Evolutionary conservation across 805 yeast genomes (phyloP), one percentile per base, ranked within the genome.

Genomic region (Candida rishiriensis): DNA sequence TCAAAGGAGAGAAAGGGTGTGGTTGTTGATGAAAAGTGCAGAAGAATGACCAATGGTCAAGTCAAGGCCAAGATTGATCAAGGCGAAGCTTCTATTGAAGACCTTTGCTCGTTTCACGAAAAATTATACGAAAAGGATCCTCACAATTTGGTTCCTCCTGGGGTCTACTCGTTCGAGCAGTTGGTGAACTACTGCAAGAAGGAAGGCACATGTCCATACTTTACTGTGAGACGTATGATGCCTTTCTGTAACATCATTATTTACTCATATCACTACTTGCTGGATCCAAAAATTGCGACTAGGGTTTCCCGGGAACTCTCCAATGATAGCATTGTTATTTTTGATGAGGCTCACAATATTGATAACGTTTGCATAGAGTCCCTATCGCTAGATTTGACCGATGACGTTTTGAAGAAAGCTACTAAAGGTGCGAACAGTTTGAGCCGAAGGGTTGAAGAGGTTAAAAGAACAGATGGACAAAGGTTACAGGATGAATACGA

Each of bases 301-400:
- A 73, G 99, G 49, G 99, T 93, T 16, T 89, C 97, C 5, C 79
- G 76, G 50, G 98, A 93, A 59, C 75, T 93, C 40, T 86, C 96
- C 15, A 88, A 89, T 53, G 98, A 93, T 59, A 78, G 95, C 43
- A 93, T 93, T 47, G 85, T 93, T 49, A 95, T 93, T 34, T 93
- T 93, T 61, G 99, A 93, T 68, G 99, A 93, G 69, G 99, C 99
- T 39, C 99, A 93, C 65, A 93, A 93, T 67, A 93, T 93, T 44
- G 99, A 93, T 73, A 93, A 93, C 72, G 99, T 93, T 45, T 93
- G 99, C 70, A 93, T 93, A 46, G 99, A 93, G 64, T 87, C 98
- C 0, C 66, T 93, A 35, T 88, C 97, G 6, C 74, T 93, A 39
- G 98, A 93, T 60, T 69, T 93, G 51, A 93, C 97, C 0, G 96